Evolutionary conservation across 2,329 filamentous ascomycete species (phyloP).

Genomic region (Coniochaeta prunicola): DNA sequence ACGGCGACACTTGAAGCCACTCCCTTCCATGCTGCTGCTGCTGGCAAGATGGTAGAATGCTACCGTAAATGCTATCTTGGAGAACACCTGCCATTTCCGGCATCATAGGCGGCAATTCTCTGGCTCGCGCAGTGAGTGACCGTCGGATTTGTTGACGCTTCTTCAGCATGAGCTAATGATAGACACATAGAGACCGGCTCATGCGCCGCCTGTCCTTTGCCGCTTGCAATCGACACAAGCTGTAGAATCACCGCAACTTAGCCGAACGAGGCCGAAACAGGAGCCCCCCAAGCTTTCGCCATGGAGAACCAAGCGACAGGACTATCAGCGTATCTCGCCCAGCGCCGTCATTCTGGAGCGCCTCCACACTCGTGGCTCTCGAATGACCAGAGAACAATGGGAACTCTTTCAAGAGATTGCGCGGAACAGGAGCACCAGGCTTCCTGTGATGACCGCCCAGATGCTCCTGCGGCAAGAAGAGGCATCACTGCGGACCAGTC

Average conservation of each 20-base stretch:
- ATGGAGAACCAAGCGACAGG: not conserved
- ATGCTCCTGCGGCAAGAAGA: constrained; percentile 15
- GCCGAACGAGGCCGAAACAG: not conserved
- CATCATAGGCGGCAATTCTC: constrained; percentile 1
- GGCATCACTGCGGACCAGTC: constrained; percentile 9
- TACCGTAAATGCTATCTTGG: constrained; percentile 3
- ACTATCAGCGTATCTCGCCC: not conserved
- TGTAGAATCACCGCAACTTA: not conserved
- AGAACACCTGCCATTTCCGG: constrained; percentile 2
- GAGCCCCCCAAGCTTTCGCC: not conserved
- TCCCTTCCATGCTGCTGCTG: not conserved
- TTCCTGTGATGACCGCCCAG: constrained; percentile 18
- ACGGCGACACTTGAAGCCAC: not conserved
- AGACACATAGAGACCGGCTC: not conserved
- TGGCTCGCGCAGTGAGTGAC: not conserved
- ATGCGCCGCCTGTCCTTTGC: not conserved
- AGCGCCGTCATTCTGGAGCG: not conserved
- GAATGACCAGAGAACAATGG: constrained; percentile 1
- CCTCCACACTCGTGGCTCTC: not conserved
- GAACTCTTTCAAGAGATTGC: constrained; percentile 5
- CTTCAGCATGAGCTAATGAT: not conserved
- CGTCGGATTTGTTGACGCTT: not conserved
- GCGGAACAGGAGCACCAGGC: constrained; percentile 13
- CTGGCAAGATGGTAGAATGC: constrained; percentile 1
- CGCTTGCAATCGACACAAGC: not conserved